Evolutionary conservation across 1,139 yeast genomes (phyloP), one percentile per base, ranked within the genome.

Genomic region (Blastobotrys buckinghamii): DNA sequence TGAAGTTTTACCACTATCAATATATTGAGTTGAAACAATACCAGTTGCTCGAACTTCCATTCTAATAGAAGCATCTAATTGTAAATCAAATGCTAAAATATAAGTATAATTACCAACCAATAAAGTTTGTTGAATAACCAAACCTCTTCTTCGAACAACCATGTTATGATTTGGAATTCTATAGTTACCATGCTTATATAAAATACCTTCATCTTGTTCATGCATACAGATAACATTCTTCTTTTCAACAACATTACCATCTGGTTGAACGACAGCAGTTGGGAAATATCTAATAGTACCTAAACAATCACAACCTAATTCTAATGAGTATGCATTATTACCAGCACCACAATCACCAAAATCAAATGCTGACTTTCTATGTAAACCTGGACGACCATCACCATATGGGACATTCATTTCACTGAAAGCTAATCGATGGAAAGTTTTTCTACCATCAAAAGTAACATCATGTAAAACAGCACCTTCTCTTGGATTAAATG

Each of bases 401-500:
- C 90, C 94, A 64, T 87, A 87, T 30, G 96, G 96, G 54, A 87
- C 96, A 35, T 95, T 84, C 96, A 87, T 87, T 70, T 87, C 96
- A 44, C 87, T 80, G 57, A 86, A 73, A 1, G 94, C 77, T 50
- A 86, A 69, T 69, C 95, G 78, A 75, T 87, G 85, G 67, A 86
- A 81, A 41, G 81, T 72, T 51, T 84, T 84, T 70, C 96, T 81
- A 50, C 94, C 95, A 67, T 86, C 86, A 71, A 83, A 87, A 61
- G 75, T 73, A 49, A 82, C 82, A 58, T 87, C 90, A 65, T 85
- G 85, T 45, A 87, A 63, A 39, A 83, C 94, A 59, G 84, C 76
- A 57, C 96, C 96, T 71, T 87, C 96, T 74, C 96, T 83, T 46
- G 79, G 81, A 59, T 81, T 81, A 53, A 86, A 74, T 44, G 82